These are phyloP conservation scores for Termitomyces sp. DNA, from an alignment of 768 basidiomycete genomes.

Conservation along the genomic window DNA sequence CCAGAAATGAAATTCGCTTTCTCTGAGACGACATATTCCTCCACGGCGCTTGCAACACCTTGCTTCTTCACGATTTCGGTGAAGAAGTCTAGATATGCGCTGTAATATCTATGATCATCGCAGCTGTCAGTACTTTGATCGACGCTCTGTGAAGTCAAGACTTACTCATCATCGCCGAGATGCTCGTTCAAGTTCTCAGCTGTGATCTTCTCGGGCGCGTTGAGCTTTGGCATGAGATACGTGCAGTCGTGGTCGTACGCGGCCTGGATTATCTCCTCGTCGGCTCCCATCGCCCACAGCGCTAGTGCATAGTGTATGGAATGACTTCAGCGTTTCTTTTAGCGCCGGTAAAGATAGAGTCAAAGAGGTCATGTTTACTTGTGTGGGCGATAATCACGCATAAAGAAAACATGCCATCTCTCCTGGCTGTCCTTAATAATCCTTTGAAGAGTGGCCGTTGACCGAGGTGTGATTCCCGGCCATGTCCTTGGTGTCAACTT, in stretches of 20 bases:
- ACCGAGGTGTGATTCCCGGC: conserved; percentile 30
- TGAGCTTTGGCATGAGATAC: conserved; percentile 28
- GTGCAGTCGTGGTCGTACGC: conserved; percentile 28
- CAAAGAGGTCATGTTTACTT: conserved; percentile 31
- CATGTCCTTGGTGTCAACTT: conserved; percentile 23
- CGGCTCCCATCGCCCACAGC: conserved; percentile 22
- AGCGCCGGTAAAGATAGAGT: not conserved
- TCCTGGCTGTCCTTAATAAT: conserved; percentile 46
- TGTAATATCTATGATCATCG: conserved; percentile 41
- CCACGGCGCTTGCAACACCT: conserved; percentile 38
- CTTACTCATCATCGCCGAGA: conserved; percentile 51
- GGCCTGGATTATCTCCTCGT: conserved; percentile 23
- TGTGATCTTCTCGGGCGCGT: conserved; percentile 40
- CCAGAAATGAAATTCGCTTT: conserved; percentile 38
- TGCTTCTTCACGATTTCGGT: conserved; percentile 32
- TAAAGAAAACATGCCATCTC: conserved; percentile 45
- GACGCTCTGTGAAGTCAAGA: not conserved
- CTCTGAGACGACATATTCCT: conserved; percentile 51
- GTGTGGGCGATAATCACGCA: conserved; percentile 38
- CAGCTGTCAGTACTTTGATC: not conserved
- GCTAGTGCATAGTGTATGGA: conserved; percentile 21
- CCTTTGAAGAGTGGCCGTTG: conserved; percentile 22
- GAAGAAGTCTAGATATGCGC: conserved; percentile 51
- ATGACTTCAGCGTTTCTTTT: conserved; percentile 17
- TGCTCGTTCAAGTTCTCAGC: conserved; percentile 45